Evolutionary conservation across 2,329 filamentous ascomycete species (phyloP), one percentile per base, ranked within the genome.

Genomic region (Ilyonectria robusta): DNA sequence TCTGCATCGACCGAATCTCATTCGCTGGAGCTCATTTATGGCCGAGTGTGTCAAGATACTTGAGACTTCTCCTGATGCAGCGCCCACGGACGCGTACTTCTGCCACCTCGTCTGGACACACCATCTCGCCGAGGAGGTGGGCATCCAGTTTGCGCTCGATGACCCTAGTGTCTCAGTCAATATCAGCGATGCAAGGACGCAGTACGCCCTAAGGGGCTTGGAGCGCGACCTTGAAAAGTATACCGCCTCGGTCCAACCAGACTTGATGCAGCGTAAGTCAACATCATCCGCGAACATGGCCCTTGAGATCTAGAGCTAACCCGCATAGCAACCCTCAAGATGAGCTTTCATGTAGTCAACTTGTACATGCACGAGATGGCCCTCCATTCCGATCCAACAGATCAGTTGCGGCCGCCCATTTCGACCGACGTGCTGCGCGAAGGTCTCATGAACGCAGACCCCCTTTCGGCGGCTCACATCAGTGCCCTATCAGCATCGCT

Each of bases 301-400:
- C 19, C n/a, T 60, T 21, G 1, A 15, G 3, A 23, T 13, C 10
- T 11, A 23, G 26, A 47, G 33, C 58, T 61, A 53, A 61, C 48
- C 11, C 8, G 40, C 8, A 64, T 76, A 91, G 91, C 88, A n/a
- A 85, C 88, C 0, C 82, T 94, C 51, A 81, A 83, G 19, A 86
- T 94, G 70, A 87, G 88, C 67, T 90, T 93, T 70, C 84, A 91
- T 69, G 86, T 92, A 2, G 78, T 93, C 40, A 91, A 86, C 68
- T 82, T 95, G 3, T 94, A 93, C 76, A 90, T 94, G 83, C 91
- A 95, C 77, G 93, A 95, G 78, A 88, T 93, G 60, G 90, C 88
- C 3, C 87, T 95, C 69, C 90, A 93, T 70, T 84, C 88, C 9
- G 89, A 92, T 62, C 84, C 83, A 21, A 83, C 89, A 9, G 90